Percentiles rank a stretch among this genome's conserved stretches.
phyloP scores from a whole-genome alignment of 306 rosid species.

The Cotoneaster glaucophyllus region DNA sequence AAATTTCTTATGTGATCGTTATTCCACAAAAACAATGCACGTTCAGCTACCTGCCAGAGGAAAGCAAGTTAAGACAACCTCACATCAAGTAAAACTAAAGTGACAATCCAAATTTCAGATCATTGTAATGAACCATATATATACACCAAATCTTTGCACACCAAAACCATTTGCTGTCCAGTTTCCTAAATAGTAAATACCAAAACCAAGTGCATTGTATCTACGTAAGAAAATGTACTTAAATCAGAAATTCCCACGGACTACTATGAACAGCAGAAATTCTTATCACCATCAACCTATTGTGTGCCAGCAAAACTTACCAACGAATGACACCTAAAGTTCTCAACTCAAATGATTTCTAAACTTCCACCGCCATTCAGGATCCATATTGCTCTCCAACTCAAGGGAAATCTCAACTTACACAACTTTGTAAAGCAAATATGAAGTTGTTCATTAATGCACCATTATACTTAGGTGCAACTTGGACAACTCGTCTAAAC shows the following conservation, averaged over 20 bases:
- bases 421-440: neutral
- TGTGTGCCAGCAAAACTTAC: neutral
- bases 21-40: conserved; percentile 65
- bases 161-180: neutral
- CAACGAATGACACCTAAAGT: neutral
- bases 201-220: neutral
- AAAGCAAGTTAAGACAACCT: conserved; percentile 17
- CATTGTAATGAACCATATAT: neutral
- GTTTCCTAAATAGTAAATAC: neutral
- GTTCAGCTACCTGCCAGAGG: conserved; percentile 61
- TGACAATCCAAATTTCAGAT: neutral
- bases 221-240: neutral
- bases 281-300: neutral
- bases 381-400: neutral
- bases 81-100: neutral
- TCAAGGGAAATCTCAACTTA: neutral
- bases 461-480: neutral
- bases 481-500: neutral
- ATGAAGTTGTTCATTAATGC: neutral
- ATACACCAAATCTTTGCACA: neutral
- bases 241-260: neutral
- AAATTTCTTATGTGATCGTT: conserved; percentile 60
- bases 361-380: neutral
- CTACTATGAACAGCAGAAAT: neutral
- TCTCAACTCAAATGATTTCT: neutral